Percentiles rank a stretch among this genome's conserved stretches.
These are phyloP conservation scores for Trichoderma simmonsii DNA, from an alignment of 2,329 filamentous ascomycete genomes.

Conservation along the genomic window DNA sequence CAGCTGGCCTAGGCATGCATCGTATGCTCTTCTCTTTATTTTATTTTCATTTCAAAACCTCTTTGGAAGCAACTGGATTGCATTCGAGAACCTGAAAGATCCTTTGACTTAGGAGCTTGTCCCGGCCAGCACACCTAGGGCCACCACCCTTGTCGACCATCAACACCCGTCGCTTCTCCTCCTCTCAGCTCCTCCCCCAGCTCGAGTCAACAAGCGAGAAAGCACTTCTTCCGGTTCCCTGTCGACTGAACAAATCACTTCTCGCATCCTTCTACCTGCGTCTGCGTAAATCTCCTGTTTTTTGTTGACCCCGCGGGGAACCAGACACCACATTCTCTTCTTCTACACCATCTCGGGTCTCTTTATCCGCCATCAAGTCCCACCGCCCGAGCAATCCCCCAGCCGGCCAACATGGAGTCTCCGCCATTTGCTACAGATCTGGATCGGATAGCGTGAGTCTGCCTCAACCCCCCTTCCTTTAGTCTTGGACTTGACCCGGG, in stretches of 20 bases:
- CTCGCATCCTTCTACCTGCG: conserved; percentile 6
- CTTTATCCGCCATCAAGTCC: conserved; percentile 15
- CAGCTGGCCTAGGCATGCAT: conserved; percentile 1
- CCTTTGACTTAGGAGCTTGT: background rate
- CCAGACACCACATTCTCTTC: conserved; percentile 2
- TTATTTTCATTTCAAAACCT: conserved; percentile 7
- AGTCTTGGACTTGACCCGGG: background rate
- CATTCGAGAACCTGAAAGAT: background rate
- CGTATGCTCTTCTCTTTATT: background rate
- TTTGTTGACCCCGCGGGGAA: conserved; percentile 18
- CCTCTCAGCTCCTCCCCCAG: conserved; percentile 4
- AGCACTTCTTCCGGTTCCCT: background rate
- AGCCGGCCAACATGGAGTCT: conserved; percentile 17
- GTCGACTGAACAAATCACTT: background rate
- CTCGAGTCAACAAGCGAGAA: conserved; percentile 6
- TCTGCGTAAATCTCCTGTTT: background rate
- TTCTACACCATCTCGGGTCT: conserved; percentile 19
- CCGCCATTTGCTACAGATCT: conserved; percentile 19
- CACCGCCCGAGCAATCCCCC: conserved; percentile 15
- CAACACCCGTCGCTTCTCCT: conserved; percentile 8
- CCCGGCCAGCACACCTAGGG: background rate
- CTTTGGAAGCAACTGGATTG: background rate
- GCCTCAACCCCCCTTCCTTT: conserved; percentile 6
- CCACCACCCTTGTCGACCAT: background rate
- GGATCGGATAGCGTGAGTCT: conserved; percentile 21